These are phyloP conservation scores for Cicer judaicum DNA, from an alignment of 306 rosid genomes.

Conservation along the genomic window DNA sequence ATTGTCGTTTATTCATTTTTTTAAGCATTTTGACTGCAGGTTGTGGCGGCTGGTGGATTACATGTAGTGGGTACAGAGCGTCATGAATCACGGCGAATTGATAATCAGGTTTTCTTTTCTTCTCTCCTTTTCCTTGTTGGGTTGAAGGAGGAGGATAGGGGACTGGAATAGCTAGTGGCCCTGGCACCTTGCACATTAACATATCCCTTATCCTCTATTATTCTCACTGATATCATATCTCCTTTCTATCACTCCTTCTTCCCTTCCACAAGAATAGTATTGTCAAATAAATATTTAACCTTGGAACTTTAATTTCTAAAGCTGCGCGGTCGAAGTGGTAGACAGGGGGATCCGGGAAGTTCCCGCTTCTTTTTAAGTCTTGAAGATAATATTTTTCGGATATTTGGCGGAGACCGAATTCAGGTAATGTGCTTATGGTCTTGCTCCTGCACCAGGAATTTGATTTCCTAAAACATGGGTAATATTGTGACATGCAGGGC, in stretches of 20 bases:
- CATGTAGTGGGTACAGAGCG: constrained; percentile 97
- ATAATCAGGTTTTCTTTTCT: constrained; percentile 80
- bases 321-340: constrained; percentile 97
- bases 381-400: constrained; percentile 94
- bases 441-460: constrained; percentile 37
- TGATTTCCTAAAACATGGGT: constrained; percentile 26
- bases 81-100: constrained; percentile 93
- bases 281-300: constrained; percentile 36
- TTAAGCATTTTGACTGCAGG: constrained; percentile 58
- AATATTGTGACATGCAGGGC: constrained; percentile 65
- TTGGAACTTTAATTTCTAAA: constrained; percentile 46
- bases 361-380: constrained; percentile 97
- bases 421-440: constrained; percentile 65
- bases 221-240: constrained; percentile 22
- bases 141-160: constrained; percentile 18
- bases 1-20: constrained; percentile 34
- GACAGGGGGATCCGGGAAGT: constrained; percentile 98
- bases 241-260: constrained; percentile 32
- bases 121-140: constrained; percentile 23
- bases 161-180: constrained; percentile 14
- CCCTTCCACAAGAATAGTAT: constrained; percentile 4
- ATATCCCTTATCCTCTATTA: constrained; percentile 25
- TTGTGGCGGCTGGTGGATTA: constrained; percentile 94
- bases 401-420: constrained; percentile 95
- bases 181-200: not conserved